A percentile compares a stretch with the other conserved stretches of the same genome.
Conservation (phyloP, 257 asterid species). For the Jacaranda copaia region DNA sequence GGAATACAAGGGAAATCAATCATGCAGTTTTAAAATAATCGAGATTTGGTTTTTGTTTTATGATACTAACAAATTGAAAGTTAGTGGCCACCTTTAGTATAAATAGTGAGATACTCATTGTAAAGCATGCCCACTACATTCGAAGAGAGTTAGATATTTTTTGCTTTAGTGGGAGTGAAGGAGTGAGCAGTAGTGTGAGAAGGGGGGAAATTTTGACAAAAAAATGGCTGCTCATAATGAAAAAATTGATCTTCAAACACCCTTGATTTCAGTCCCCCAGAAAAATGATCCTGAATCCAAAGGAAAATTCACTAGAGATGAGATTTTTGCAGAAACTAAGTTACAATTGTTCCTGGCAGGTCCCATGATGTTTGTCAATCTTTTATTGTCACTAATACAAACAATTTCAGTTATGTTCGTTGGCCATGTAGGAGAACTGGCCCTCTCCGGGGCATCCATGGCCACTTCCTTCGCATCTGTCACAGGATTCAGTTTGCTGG, state of each 20-base stretch:
- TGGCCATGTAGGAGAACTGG: constrained; percentile 66
- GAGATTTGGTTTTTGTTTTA: constrained; percentile 25
- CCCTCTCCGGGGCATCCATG: constrained; percentile 78
- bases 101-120: constrained; percentile 31
- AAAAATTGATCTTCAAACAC: constrained; percentile 42
- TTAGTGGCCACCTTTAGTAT: constrained; percentile 35
- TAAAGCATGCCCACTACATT: constrained; percentile 35
- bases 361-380: constrained; percentile 65
- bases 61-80: not conserved
- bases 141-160: constrained; percentile 12
- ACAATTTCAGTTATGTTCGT: constrained; percentile 72
- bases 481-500: constrained; percentile 64
- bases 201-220: not conserved
- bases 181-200: not conserved
- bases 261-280: constrained; percentile 38
- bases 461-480: constrained; percentile 76
- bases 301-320: constrained; percentile 40
- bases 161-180: constrained; percentile 10
- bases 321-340: constrained; percentile 50
- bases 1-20: constrained; percentile 26
- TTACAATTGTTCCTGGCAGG: constrained; percentile 52
- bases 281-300: constrained; percentile 32
- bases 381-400: constrained; percentile 52
- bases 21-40: constrained; percentile 23
- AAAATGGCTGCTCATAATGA: constrained; percentile 37